phyloP scores from a whole-genome alignment of 208 protist genomes.

The Herpetomonas samuelpessoai region DNA sequence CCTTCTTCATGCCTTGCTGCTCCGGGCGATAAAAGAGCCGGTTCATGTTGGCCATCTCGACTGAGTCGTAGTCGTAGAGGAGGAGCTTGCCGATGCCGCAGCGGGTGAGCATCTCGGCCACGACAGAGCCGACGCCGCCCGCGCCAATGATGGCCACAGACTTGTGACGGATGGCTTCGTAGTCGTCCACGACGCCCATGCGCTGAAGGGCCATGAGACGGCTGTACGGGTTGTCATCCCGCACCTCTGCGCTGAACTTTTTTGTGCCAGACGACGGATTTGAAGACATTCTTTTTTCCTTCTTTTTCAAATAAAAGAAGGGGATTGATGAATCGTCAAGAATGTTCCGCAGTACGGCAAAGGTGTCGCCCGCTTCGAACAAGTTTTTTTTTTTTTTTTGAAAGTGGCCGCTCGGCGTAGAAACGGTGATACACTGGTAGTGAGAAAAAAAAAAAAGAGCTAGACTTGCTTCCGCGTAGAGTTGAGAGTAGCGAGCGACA shows the following conservation, averaged over 20 bases:
- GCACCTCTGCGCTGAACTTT: constrained; percentile 87
- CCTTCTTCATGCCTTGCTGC: constrained; percentile 94
- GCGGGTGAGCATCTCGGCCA: constrained; percentile 97
- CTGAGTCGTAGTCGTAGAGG: constrained; percentile 98
- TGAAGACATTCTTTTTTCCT: too few species aligned
- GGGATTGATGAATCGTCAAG: too few species aligned
- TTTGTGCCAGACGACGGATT: neutral
- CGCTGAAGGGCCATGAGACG: constrained; percentile 96
- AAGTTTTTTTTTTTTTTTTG: too few species aligned
- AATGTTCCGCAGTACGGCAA: too few species aligned
- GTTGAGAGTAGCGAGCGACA: too few species aligned
- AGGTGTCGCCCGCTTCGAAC: too few species aligned
- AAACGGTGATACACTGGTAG: too few species aligned
- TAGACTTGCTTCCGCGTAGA: too few species aligned
- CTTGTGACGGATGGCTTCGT: constrained; percentile 92
- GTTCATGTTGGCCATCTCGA: constrained; percentile 99
- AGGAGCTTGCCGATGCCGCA: constrained; percentile 97
- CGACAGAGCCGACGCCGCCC: constrained; percentile 95
- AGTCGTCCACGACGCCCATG: constrained; percentile 98
- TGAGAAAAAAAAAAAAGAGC: too few species aligned
- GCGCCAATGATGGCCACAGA: constrained; percentile 93
- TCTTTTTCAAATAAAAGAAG: too few species aligned
- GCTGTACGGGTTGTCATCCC: constrained; percentile 94
- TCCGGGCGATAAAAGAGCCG: constrained; percentile 95
- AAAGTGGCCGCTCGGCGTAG: too few species aligned